Evolutionary conservation across 441 rosid species (phyloP), one percentile per base, ranked within the genome.

Genomic region (Croton laevigatus): DNA sequence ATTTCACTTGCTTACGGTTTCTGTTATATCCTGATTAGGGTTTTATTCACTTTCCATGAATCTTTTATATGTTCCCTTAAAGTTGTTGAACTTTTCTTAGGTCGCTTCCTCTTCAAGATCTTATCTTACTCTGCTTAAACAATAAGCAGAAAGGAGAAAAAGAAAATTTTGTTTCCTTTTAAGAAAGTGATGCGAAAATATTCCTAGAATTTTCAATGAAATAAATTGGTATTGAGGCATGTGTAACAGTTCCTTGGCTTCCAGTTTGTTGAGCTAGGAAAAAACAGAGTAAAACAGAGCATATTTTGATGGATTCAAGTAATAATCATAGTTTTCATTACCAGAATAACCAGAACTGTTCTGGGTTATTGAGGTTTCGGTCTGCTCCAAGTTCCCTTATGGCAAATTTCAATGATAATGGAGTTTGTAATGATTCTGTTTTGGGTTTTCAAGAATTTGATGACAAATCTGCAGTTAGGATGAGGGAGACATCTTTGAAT

Each of bases 51-150:
- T 61, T 23, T 61, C 53, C 62, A n/a, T 53, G 49, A 60, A 58
- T 13, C 34, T 14, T 53, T 37, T 71, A 37, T 36, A 42, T 66
- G 62, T 72, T 77, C 54, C 14, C 49, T 67, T 13, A 55, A 62
- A 71, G 70, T 37, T 42, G 55, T 78, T 61, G 34, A 64, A 69
- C 64, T 44, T 75, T 69, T 72, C 69, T 59, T 76, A 4, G 73
- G 79, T 84, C 85, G 84, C 94, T 91, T 89, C 86, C 55, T 75
- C 82, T 78, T 76, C 81, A 94, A 87, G 96, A 73, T 94, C 91
- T 88, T 88, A 85, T 88, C 93, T 74, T 14, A 44, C 75, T 75
- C 82, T 84, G 93, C 93, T 81, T 79, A 76, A 44, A 64, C 71
- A 76, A 59, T 75, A 88, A 80, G 88, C 90, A 75, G 78, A 71